These are phyloP conservation scores for Pleurotus pulmonarius DNA, from an alignment of 768 basidiomycete genomes.

Conservation along the genomic window DNA sequence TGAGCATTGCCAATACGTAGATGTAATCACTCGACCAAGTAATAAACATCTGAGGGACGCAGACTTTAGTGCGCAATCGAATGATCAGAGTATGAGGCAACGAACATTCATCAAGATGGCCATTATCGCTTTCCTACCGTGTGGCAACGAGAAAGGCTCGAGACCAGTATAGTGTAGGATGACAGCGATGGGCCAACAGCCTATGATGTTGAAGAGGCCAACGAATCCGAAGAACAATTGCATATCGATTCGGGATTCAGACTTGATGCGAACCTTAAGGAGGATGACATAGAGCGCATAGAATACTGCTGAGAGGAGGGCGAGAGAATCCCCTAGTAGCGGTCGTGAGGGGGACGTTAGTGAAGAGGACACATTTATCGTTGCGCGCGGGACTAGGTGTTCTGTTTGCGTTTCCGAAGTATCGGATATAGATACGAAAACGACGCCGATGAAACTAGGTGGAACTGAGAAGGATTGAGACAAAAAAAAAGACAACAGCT, in stretches of 20 bases:
- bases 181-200: constrained; percentile 74
- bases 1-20: constrained; percentile 90
- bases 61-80: background rate
- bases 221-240: constrained; percentile 95
- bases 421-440: constrained; percentile 89
- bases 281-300: constrained; percentile 89
- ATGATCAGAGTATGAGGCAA: background rate
- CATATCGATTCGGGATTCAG: constrained; percentile 86
- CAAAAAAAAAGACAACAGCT: constrained; percentile 11
- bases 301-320: constrained; percentile 81
- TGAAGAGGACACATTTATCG: background rate
- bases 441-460: constrained; percentile 73
- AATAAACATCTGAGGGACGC: constrained; percentile 63
- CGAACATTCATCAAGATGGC: constrained; percentile 35
- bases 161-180: constrained; percentile 69
- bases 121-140: constrained; percentile 30
- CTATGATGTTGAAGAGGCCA: constrained; percentile 77
- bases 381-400: constrained; percentile 11
- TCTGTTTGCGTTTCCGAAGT: constrained; percentile 32
- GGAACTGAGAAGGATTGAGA: background rate
- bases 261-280: constrained; percentile 81
- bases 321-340: constrained; percentile 76
- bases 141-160: constrained; percentile 75
- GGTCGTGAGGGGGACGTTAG: constrained; percentile 27
- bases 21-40: constrained; percentile 83